Evolutionary conservation across 495 filamentous ascomycete species (phyloP), one percentile per base, ranked within the genome.

Genomic region (Hypoxylon crocopeplum): DNA sequence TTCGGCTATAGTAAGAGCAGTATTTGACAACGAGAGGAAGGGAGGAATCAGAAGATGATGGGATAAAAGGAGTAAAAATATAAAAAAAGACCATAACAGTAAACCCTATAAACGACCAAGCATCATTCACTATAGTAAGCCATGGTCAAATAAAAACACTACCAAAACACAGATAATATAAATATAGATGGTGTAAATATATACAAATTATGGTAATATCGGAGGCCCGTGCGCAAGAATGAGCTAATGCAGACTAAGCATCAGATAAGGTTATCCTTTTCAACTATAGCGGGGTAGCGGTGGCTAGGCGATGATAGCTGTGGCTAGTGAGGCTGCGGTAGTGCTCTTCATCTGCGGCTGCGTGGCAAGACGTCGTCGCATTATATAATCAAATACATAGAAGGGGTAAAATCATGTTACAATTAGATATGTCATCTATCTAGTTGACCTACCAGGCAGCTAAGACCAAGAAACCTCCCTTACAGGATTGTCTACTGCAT

Each of bases 141-240:
- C 36, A 38, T 38, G 36, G 15, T 19, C 2, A 38, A 19, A 17
- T 40, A 17, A 21, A 40, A 40, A 40, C 37, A 40, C 17, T 40
- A 40, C 37, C 37, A 20, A 40, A 40, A 40, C 37, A 40, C 5
- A 3, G 16, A 20, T 2, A 21, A 7, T 17, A n/a, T n/a, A n/a
- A n/a, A n/a, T n/a, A n/a, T n/a, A n/a, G 12, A 15, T 20, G 37
- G 37, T 40, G 16, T 16, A 40, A 21, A 40, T 20, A 20, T 16
- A 21, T 40, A 40, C 37, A 40, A 40, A 40, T 17, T 7, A 21
- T 17, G 16, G 37, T 17, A 40, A 21, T 17, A 21, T 17, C 37
- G 36, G 16, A 38, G 36, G 36, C 36, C 36, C 36, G 36, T 38
- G 36, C 36, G n/a, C 13, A 19, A 38, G 36, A 38, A 38, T 38